Evolutionary conservation across 2,329 filamentous ascomycete species (phyloP).

Genomic region (Paraphoma chrysanthemicola): DNA sequence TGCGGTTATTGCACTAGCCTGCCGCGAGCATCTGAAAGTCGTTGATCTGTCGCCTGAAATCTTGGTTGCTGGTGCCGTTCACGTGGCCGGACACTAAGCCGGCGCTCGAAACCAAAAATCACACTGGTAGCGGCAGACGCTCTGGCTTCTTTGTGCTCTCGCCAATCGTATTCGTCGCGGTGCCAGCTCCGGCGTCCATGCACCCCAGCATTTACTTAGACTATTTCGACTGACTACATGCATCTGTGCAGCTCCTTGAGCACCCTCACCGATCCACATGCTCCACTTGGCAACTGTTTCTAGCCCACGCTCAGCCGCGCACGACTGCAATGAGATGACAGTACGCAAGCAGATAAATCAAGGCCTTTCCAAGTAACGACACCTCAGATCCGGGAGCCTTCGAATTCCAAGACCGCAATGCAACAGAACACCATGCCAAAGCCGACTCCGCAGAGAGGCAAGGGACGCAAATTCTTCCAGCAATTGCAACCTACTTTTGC

Average conservation of each 20-base stretch:
- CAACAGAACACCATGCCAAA: neutral
- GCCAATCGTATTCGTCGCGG: neutral
- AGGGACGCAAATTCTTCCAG: conserved; percentile 27
- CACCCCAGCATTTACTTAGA: neutral
- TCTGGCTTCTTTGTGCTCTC: neutral
- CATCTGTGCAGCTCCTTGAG: neutral
- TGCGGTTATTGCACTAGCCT: neutral
- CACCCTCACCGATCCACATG: neutral
- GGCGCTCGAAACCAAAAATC: too few species aligned
- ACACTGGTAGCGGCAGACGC: neutral
- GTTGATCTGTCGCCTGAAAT: too few species aligned
- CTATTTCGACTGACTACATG: neutral
- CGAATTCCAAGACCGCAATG: neutral
- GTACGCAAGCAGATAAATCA: too few species aligned
- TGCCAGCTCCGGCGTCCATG: neutral
- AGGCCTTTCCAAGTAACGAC: neutral
- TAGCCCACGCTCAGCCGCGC: neutral
- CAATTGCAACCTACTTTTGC: conserved; percentile 31
- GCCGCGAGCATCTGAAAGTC: too few species aligned
- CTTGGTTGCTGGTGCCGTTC: too few species aligned
- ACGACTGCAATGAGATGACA: neutral
- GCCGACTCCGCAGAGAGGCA: conserved; percentile 11
- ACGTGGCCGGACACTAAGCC: too few species aligned
- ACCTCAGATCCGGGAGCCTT: neutral
- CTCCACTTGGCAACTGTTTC: neutral